Percentiles rank a stretch among this genome's conserved stretches.
These are phyloP conservation scores for Dactylellina haptotyla DNA, from an alignment of 2,329 filamentous ascomycete genomes.

Conservation along the genomic window DNA sequence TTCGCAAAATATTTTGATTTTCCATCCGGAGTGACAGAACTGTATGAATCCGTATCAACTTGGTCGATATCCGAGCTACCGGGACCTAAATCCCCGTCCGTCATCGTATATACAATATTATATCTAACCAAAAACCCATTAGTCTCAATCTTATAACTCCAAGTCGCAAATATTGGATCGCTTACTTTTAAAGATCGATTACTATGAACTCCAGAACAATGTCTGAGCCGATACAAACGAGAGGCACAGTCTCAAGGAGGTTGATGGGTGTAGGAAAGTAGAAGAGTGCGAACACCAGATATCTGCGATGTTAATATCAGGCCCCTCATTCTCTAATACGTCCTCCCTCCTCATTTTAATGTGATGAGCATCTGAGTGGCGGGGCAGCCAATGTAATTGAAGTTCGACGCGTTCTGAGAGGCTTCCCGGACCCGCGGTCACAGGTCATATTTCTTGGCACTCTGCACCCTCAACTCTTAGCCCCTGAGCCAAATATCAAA, in stretches of 20 bases:
- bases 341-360: neutral
- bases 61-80: too few relatives aligned
- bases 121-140: too few relatives aligned
- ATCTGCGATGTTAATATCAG: conserved; percentile 9
- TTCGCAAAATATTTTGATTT: conserved; percentile 12
- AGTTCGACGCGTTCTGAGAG: conserved; percentile 8
- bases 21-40: neutral
- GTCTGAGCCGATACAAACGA: neutral
- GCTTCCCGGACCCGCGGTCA: conserved; percentile 4
- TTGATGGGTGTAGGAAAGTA: conserved; percentile 19
- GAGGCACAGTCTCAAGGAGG: conserved; percentile 19
- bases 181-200: neutral
- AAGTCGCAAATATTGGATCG: too few relatives aligned
- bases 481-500: neutral
- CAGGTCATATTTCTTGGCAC: neutral
- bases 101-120: too few relatives aligned
- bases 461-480: neutral
- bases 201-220: neutral
- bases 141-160: too few relatives aligned
- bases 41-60: too few relatives aligned
- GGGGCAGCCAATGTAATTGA: conserved; percentile 1
- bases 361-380: neutral
- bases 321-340: neutral
- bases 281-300: neutral
- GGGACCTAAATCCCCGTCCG: neutral